These are phyloP conservation scores for Phanerodontia chrysosporium DNA, from an alignment of 768 basidiomycete genomes.

Conservation along the genomic window DNA sequence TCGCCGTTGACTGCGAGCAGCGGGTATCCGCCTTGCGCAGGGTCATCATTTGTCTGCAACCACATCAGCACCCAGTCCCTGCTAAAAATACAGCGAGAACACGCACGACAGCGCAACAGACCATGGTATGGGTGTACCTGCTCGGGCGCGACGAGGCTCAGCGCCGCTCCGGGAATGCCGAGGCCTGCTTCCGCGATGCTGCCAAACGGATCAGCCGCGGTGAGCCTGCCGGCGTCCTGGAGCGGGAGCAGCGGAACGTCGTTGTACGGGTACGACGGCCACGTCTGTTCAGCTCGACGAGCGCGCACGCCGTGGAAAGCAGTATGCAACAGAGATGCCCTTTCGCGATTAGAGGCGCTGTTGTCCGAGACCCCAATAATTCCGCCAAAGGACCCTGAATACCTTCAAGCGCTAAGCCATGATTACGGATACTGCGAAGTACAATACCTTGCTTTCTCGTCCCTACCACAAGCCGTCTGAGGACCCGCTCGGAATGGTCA, in stretches of 20 bases:
- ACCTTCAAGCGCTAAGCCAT: too few species aligned
- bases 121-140: constrained; percentile 26
- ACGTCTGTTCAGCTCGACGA: constrained; percentile 33
- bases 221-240: constrained; percentile 19
- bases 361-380: too few species aligned
- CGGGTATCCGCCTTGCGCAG: constrained; percentile 19
- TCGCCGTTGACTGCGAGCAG: constrained; percentile 16
- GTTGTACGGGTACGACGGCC: constrained; percentile 46
- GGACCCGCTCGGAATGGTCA: too few species aligned
- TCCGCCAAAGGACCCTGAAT: too few species aligned
- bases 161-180: constrained; percentile 25
- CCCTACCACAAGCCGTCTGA: too few species aligned
- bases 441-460: too few species aligned
- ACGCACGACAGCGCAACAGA: constrained; percentile 33
- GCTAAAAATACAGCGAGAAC: not conserved
- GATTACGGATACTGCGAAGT: too few species aligned
- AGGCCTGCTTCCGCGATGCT: constrained; percentile 34
- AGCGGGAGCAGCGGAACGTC: constrained; percentile 41
- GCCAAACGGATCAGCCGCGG: not conserved
- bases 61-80: not conserved
- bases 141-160: constrained; percentile 34
- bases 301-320: not conserved
- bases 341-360: too few species aligned
- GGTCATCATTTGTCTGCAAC: constrained; percentile 12
- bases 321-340: constrained; percentile 36